Conservation (phyloP, 768 basidiomycete genomes). For the Coprinopsis cinerea region DNA sequence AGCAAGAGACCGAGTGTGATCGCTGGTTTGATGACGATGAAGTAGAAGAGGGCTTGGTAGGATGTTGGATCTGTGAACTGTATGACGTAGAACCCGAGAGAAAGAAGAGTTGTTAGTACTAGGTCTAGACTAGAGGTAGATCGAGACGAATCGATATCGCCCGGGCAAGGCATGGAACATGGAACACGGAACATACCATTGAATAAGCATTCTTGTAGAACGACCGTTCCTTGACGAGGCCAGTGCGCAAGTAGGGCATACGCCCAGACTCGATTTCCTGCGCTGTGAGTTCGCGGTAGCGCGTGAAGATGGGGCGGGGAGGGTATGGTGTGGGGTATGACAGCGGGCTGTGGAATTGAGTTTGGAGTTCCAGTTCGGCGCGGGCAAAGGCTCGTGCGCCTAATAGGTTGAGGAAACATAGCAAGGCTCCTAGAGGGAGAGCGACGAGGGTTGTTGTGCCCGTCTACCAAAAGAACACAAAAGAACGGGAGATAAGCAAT, state of each 20-base stretch:
- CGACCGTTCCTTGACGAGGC: constrained; percentile 50
- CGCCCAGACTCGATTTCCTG: constrained; percentile 45
- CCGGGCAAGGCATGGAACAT: no score
- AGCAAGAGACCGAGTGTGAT: constrained; percentile 67
- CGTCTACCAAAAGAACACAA: constrained; percentile 34
- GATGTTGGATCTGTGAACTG: constrained; percentile 80
- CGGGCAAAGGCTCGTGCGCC: constrained; percentile 68
- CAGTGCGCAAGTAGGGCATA: constrained; percentile 13
- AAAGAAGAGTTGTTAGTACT: no score
- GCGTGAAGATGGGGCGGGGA: constrained; percentile 72
- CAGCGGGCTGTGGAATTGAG: constrained; percentile 61
- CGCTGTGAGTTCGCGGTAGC: constrained; percentile 42
- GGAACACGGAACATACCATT: constrained; percentile 49
- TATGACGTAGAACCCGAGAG: not conserved
- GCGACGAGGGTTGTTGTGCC: constrained; percentile 79
- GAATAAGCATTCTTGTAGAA: constrained; percentile 80
- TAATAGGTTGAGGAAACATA: constrained; percentile 73
- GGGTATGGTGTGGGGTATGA: constrained; percentile 59
- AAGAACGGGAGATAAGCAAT: not conserved
- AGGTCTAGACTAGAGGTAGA: no score
- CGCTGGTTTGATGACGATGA: constrained; percentile 79
- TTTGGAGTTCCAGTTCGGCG: constrained; percentile 70
- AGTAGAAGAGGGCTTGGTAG: constrained; percentile 84
- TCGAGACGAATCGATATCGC: no score
- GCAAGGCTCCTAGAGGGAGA: constrained; percentile 67